A percentile compares a stretch with the other conserved stretches of the same genome.
phyloP scores from a whole-genome alignment of 352 stramenopile species.

The Phytophthora ramorum region DNA sequence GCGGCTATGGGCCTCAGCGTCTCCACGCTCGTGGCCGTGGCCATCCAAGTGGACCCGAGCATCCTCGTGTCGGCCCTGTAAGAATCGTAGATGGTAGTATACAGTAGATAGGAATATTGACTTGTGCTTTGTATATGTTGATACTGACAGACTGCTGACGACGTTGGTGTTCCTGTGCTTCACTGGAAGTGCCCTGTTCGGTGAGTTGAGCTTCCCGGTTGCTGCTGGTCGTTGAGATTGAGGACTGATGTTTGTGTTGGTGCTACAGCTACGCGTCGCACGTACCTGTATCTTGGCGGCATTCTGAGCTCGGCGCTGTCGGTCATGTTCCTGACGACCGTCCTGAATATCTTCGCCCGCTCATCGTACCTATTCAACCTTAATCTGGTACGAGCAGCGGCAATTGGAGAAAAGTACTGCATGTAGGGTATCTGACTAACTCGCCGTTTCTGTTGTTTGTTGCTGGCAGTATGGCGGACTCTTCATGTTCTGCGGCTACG shows the following conservation, averaged over 20 bases:
- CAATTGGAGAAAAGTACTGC: neutral
- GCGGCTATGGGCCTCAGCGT: constrained; percentile 76
- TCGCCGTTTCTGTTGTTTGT: neutral
- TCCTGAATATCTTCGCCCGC: constrained; percentile 74
- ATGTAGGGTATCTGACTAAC: neutral
- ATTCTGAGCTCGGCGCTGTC: constrained; percentile 76
- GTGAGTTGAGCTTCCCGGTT: constrained; percentile 32
- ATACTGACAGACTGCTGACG: constrained; percentile 60
- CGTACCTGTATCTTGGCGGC: constrained; percentile 86
- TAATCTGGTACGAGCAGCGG: constrained; percentile 53
- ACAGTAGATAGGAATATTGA: neutral
- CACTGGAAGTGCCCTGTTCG: constrained; percentile 74
- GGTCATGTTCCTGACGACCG: constrained; percentile 50
- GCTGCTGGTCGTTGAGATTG: neutral
- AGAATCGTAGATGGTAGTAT: neutral
- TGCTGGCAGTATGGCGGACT: constrained; percentile 77
- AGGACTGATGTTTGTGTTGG: neutral
- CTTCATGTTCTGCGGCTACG: constrained; percentile 89
- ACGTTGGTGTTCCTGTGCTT: constrained; percentile 90
- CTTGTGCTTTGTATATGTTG: constrained; percentile 5
- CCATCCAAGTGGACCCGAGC: constrained; percentile 75
- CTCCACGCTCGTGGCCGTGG: constrained; percentile 75
- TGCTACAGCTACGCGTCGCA: constrained; percentile 68
- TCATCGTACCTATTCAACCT: constrained; percentile 62
- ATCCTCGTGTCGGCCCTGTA: constrained; percentile 86